A percentile compares a stretch with the other conserved stretches of the same genome.
Conservation (phyloP, 208 protist species). For the Acanthamoeba quina region DNA sequence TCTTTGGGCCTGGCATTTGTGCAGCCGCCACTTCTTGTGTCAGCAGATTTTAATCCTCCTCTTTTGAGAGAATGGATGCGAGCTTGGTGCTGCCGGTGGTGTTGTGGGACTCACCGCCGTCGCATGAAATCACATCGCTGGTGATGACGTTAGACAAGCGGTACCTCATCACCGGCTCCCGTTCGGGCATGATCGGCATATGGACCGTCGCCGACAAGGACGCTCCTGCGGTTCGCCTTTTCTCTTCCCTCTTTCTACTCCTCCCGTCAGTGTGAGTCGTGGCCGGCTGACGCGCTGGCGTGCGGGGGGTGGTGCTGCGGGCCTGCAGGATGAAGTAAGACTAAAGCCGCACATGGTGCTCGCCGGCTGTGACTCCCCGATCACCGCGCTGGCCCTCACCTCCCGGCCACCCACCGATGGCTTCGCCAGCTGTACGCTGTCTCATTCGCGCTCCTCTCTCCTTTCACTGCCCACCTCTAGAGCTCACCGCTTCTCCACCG, state of each 20-base stretch:
- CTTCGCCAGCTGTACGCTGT: conserved; percentile 28
- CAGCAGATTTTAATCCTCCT: neutral
- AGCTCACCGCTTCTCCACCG: neutral
- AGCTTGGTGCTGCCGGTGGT: conserved; percentile 49
- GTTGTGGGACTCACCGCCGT: conserved; percentile 24
- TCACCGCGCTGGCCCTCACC: conserved; percentile 17
- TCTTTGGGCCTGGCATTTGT: too few relatives aligned
- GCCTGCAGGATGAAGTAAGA: conserved; percentile 25
- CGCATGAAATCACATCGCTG: conserved; percentile 18
- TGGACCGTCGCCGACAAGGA: conserved; percentile 19
- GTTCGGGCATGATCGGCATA: conserved; percentile 6
- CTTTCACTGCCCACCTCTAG: neutral
- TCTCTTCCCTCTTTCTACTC: neutral
- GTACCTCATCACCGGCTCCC: conserved; percentile 67
- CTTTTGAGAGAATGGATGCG: neutral
- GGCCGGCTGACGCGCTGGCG: neutral
- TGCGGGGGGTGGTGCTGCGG: too few relatives aligned
- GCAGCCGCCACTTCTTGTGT: neutral
- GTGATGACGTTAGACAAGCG: conserved; percentile 12
- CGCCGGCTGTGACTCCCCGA: conserved; percentile 11
- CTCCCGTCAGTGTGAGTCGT: too few relatives aligned
- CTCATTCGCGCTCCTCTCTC: neutral
- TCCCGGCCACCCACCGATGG: neutral
- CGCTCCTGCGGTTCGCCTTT: neutral
- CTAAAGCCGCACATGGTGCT: conserved; percentile 68